Base-by-base conservation (phyloP, 2,329 filamentous ascomycete species). In the Aspergillus viridinutans region DNA sequence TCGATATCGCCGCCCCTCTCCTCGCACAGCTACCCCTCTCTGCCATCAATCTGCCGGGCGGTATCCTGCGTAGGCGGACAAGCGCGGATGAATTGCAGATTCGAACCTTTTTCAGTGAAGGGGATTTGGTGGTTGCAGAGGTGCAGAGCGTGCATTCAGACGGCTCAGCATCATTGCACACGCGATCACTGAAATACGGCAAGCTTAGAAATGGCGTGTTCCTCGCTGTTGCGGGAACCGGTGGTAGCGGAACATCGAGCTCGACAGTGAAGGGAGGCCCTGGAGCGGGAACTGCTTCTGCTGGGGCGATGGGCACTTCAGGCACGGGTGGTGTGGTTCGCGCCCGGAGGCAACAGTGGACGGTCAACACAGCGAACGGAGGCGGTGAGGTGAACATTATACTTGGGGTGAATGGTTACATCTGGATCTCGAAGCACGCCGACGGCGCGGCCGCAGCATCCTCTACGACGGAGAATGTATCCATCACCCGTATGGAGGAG, bases 41-140 rank as follows among this genome's bases (percentile, higher is more conserved):
- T 54, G 89, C 89, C 59, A 97, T 99, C 76, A 99, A 99, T 72
- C 80, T 99, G 2, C 94, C 94, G 0, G 94, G 94, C 56, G 94
- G 94, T 35, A 96, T 96, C 62, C 81, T 97, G 67, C 85, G 94
- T 57, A 90, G 93, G 71, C 83, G 94, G 63, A 99, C 94, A 28
- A 92, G 93, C 69, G 95, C 94, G 17, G 94, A 99, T 74, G 94
- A 97, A 79, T 82, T 99, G 67, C 94, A 97, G 76, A 97, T 99
- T 75, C 86, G 94, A 52, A 90, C 87, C n/a, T 99, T 97, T 76
- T 97, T 99, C 78, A 87, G 89, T 54, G 94, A 99, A 75, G 94
- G 94, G 12, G 94, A 99, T 72, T 78, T 99, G 53, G 79, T 99
- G 17, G 90, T 97, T 20, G 94, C 94, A 1, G 94, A 99, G 77